Base-by-base conservation (phyloP, 1,139 yeast species). In the Meyerozyma sp. region DNA sequence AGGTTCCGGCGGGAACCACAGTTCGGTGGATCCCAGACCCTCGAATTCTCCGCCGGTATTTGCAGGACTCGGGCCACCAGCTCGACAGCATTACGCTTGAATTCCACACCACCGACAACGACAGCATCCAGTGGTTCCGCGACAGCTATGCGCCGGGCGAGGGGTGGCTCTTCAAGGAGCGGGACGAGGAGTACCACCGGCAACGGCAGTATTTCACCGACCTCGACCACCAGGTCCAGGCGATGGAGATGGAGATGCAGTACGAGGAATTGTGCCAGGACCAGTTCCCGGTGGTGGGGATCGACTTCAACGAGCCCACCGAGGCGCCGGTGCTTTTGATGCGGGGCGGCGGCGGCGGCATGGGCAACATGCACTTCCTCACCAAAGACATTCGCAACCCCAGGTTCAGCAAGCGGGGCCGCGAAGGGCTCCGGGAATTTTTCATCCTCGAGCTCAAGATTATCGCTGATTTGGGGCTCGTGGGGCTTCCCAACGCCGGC, bases 401-500 rank as follows among this genome's bases (percentile, higher is more conserved):
- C 5, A 70, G 95, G 42, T 93, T 93, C 60, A 80, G 94, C 32
- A 91, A 90, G 56, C 58, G 60, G 35, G 98, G 98, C 2, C 75
- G 98, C 46, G 67, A 66, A 8, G 90, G 90, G 0, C 54, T 89
- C 3, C 82, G 80, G 30, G 77, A 79, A 20, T 71, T 75, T 49
- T 89, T 93, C 51, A 64, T 89, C 45, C 78, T 93, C 49, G 98
- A 93, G 62, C 70, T 93, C 49, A 89, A 89, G 58, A 71, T 90
- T 36, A 74, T 93, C 47, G 98, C 98, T 0, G 98, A 93, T 61
- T 66, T 93, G 47, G 98, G 98, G 0, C 70, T 93, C 9, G 96
- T 93, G 20, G 98, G 98, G 0, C 69, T 93, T 25, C 98, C 98
- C 1, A 93, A 93, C 62, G 97, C 98, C 5, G 98, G 98, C 1